Percentiles rank a stretch among this genome's conserved stretches.
phyloP scores from a whole-genome alignment of 345 rosid species.

The Boechera divaricarpa region DNA sequence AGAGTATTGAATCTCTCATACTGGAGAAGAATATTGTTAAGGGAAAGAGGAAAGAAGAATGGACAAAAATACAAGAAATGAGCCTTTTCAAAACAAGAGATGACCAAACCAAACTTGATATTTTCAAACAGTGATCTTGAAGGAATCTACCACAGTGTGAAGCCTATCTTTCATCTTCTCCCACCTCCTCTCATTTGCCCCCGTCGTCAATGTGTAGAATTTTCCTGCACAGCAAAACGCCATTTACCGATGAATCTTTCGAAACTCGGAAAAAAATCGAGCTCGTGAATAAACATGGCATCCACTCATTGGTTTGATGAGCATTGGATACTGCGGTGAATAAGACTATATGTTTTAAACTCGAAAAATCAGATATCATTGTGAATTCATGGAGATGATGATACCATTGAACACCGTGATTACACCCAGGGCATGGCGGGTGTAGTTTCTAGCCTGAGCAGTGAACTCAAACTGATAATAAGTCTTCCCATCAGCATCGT shows the following conservation, averaged over 20 bases:
- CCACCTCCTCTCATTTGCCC: slow-evolving; percentile 93
- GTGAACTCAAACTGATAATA: slow-evolving; percentile 86
- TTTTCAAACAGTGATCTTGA: slow-evolving; percentile 58
- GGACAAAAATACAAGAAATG: slow-evolving; percentile 37
- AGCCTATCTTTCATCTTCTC: slow-evolving; percentile 88
- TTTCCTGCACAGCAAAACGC: slow-evolving; percentile 56
- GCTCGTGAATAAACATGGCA: no score
- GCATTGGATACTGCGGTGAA: neutral
- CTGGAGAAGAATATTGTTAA: slow-evolving; percentile 34
- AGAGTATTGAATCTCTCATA: slow-evolving; percentile 33
- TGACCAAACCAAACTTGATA: slow-evolving; percentile 25
- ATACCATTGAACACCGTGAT: slow-evolving; percentile 80
- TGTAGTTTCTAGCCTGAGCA: slow-evolving; percentile 83
- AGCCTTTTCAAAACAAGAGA: slow-evolving; percentile 19
- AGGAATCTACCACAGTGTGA: slow-evolving; percentile 74
- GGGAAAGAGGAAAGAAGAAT: slow-evolving; percentile 29
- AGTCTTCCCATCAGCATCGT: slow-evolving; percentile 74
- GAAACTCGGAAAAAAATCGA: neutral
- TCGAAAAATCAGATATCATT: neutral
- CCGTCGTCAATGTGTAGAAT: slow-evolving; percentile 84
- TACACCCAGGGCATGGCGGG: slow-evolving; percentile 84
- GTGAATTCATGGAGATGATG: slow-evolving; percentile 21
- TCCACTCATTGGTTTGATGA: slow-evolving; percentile 3
- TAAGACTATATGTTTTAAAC: neutral
- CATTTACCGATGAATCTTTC: slow-evolving; percentile 3